phyloP scores from a whole-genome alignment of 129 eudicot species.

The Cynara cardunculus region DNA sequence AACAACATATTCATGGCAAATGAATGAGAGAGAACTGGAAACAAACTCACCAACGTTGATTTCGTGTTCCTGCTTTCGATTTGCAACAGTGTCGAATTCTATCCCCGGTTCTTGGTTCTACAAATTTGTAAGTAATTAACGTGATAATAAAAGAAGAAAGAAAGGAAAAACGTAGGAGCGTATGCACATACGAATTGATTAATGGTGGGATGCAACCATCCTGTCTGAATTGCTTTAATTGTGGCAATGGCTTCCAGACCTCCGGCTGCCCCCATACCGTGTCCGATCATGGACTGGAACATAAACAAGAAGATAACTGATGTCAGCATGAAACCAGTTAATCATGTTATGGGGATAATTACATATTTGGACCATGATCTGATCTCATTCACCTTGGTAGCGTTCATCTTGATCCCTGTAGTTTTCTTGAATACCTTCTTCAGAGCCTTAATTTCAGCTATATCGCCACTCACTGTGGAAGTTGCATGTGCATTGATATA shows the following conservation, averaged over 20 bases:
- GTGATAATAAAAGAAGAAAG: too few species aligned
- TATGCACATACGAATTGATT: neutral
- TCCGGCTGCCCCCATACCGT: neutral
- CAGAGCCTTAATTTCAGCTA: neutral
- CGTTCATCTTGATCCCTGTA: neutral
- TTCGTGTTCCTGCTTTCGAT: neutral
- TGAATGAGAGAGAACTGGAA: neutral
- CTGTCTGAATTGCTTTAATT: neutral
- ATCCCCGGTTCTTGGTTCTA: neutral
- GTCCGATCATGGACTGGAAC: neutral
- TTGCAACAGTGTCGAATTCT: neutral
- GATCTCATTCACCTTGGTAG: slow-evolving; percentile 8
- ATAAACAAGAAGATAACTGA: neutral
- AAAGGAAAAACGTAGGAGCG: neutral
- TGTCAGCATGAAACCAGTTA: neutral
- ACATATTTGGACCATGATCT: slow-evolving; percentile 8
- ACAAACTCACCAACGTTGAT: neutral
- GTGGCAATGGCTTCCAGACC: neutral
- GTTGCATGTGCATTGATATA: slow-evolving; percentile 76
- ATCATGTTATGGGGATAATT: neutral
- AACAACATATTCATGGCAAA: neutral
- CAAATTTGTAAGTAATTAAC: neutral
- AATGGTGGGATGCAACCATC: neutral
- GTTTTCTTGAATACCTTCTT: neutral
- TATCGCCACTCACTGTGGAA: neutral